Evolutionary conservation across 2,329 filamentous ascomycete genomes (phyloP).

Genomic region (Pseudophaeomoniella oleicola): DNA sequence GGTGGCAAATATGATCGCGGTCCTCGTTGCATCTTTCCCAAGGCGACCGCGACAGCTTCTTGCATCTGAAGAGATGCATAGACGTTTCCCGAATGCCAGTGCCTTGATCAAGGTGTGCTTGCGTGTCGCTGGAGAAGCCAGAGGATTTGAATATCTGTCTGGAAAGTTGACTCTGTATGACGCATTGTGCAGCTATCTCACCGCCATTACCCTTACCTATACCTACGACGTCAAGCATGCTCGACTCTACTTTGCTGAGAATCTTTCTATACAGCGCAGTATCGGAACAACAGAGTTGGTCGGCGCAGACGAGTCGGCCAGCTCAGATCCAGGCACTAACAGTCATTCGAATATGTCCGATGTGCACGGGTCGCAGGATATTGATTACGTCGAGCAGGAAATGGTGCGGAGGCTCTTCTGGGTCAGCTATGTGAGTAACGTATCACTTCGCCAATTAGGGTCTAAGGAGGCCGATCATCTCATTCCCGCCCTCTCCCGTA

Average conservation of each 20-base stretch:
- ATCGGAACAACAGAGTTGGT: too few relatives aligned
- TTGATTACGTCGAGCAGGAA: slow-evolving; percentile 26
- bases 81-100: slow-evolving; percentile 26
- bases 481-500: slow-evolving; percentile 61
- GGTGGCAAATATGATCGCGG: slow-evolving; percentile 29
- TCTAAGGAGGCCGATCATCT: slow-evolving; percentile 56
- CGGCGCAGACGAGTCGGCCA: too few relatives aligned
- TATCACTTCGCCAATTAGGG: slow-evolving; percentile 65
- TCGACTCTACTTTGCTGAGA: slow-evolving; percentile 28
- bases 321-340: too few relatives aligned
- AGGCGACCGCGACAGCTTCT: slow-evolving; percentile 26
- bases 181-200: slow-evolving; percentile 28
- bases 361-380: slow-evolving; percentile 7
- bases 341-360: slow-evolving; percentile 4
- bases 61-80: slow-evolving; percentile 20
- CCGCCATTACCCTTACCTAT: slow-evolving; percentile 25
- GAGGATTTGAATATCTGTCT: slow-evolving; percentile 28
- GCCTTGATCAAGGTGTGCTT: slow-evolving; percentile 27
- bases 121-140: slow-evolving; percentile 26
- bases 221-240: slow-evolving; percentile 23
- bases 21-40: slow-evolving; percentile 29
- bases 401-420: slow-evolving; percentile 57
- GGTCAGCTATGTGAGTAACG: slow-evolving; percentile 62
- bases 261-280: slow-evolving; percentile 26
- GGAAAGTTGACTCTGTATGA: slow-evolving; percentile 27